phyloP scores from a whole-genome alignment of 345 rosid genomes.

The Syzygium jambos region DNA sequence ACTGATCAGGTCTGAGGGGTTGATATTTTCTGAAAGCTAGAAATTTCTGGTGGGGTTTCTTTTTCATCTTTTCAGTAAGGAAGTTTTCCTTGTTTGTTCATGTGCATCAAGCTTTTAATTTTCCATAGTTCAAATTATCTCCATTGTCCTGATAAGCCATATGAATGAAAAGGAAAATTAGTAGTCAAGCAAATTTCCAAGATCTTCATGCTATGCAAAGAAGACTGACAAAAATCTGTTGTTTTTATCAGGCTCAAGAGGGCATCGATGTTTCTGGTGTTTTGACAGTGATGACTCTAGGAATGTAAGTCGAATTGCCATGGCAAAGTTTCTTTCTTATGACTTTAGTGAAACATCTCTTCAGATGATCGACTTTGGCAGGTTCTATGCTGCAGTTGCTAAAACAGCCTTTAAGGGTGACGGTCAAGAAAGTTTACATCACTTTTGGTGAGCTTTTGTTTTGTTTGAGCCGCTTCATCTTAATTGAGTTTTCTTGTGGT shows the following conservation, averaged over 20 bases:
- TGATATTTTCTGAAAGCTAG: not conserved
- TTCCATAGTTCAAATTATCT: not conserved
- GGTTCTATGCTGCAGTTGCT: slow-evolving; percentile 92
- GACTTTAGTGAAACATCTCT: not conserved
- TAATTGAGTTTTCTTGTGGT: not conserved
- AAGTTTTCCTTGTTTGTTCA: not conserved
- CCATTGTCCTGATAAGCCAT: not conserved
- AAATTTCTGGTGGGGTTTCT: not conserved
- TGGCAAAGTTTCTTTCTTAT: not conserved
- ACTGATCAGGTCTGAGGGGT: not conserved
- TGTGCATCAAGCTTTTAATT: not conserved
- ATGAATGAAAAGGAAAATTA: not conserved
- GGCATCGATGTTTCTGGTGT: slow-evolving; percentile 86
- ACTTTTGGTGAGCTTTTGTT: slow-evolving; percentile 65
- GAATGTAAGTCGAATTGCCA: slow-evolving; percentile 61
- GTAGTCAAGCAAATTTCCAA: not conserved
- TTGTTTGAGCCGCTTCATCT: not conserved
- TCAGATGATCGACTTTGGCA: slow-evolving; percentile 20
- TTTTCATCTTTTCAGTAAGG: not conserved
- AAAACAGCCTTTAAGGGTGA: slow-evolving; percentile 94
- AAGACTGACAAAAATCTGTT: slow-evolving; percentile 6
- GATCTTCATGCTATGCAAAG: not conserved
- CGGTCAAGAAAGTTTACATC: slow-evolving; percentile 87
- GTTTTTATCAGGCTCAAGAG: slow-evolving; percentile 75
- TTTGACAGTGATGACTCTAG: slow-evolving; percentile 93